These are phyloP conservation scores for Neopestalotiopsis sp. DNA, from an alignment of 2,329 filamentous ascomycete species.

Conservation along the genomic window DNA sequence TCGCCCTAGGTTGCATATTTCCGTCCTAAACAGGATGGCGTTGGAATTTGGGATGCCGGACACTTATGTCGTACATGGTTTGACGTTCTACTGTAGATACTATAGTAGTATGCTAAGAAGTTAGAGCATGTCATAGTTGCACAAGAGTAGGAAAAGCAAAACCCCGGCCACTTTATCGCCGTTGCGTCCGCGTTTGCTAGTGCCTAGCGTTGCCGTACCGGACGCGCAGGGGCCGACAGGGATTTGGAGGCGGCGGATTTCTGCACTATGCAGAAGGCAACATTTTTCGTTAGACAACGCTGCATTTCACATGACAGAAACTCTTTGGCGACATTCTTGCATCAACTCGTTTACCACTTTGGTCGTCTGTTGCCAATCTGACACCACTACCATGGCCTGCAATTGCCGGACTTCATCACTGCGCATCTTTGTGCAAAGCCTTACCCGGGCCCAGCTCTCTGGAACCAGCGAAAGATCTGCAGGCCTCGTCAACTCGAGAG, in stretches of 20 bases:
- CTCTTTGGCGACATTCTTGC: background rate
- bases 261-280: background rate
- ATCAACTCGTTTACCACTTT: background rate
- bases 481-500: constrained; percentile 16
- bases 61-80: background rate
- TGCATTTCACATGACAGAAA: background rate
- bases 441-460: constrained; percentile 37
- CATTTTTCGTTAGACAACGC: background rate
- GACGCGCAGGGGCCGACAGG: constrained; percentile 12
- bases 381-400: constrained; percentile 47
- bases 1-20: background rate
- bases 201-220: background rate
- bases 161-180: background rate
- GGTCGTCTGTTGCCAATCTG: background rate
- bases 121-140: background rate
- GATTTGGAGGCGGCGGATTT: background rate
- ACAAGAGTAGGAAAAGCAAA: background rate
- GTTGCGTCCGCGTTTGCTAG: background rate
- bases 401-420: constrained; percentile 51
- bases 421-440: constrained; percentile 52
- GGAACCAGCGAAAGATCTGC: constrained; percentile 21
- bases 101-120: background rate
- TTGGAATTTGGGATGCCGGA: background rate
- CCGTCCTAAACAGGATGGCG: background rate
- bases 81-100: too few relatives aligned